Base-by-base conservation (phyloP, 148 eudicot species). In the Oxyria digyna region DNA sequence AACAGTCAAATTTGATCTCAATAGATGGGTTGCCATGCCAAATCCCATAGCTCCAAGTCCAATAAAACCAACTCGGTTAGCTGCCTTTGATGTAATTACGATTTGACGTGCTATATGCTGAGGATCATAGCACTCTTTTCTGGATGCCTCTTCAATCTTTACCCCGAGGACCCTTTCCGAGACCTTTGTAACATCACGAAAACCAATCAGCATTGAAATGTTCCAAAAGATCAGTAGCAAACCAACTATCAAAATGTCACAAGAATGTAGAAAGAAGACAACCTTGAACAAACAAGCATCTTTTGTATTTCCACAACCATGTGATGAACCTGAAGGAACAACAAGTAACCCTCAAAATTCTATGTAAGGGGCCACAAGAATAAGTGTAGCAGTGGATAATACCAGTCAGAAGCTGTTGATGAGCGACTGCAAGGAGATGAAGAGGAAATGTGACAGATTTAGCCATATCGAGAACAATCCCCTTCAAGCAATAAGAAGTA, bases 1-100 rank as follows among this genome's bases (percentile, higher is more conserved):
- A 67, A 95, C 96, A 21, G 71, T 70, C 74, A 91, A 91, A 71
- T 87, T 85, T 52, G 99, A 95, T 74, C 70, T 87, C 76, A 95
- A 68, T 68, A 95, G 79, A 72, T 91, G 96, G 72, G 96, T 87
- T 76, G 99, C 99, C 99, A 95, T 95, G 89, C 99, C 99, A 80
- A 88, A 95, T 57, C 99, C 99, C 99, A 95, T 95, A 70, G 99
- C 97, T 67, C 99, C 99, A 66, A 95, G 90, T 69, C 99, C 99
- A 80, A 95, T 84, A 70, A 95, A 95, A 72, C 93, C 99, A 37
- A 95, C 71, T 71, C 84, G 79, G 29, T 83, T 83, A 38, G 82
- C 86, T 49, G 68, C 42, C 69, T 79, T 74, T 50, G 91, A 79
- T 71, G 76, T 82, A 62, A 75, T 69, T 50, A 73, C 72, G 35